These are phyloP conservation scores for Fusarium bactridioides DNA, from an alignment of 2,329 filamentous ascomycete species.

Conservation along the genomic window DNA sequence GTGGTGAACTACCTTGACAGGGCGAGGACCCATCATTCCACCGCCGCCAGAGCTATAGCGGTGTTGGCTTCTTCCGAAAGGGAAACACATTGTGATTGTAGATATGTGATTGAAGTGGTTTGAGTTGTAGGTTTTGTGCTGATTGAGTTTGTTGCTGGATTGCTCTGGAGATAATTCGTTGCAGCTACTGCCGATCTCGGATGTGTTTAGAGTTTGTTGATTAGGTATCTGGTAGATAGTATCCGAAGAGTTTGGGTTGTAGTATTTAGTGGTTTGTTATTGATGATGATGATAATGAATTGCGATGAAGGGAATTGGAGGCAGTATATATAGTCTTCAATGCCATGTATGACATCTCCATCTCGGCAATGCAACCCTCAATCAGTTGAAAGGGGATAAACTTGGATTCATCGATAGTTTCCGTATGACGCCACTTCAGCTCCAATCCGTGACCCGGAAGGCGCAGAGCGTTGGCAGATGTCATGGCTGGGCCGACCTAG, in stretches of 20 bases:
- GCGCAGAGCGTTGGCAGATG: constrained; percentile 16
- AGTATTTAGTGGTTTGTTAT: neutral
- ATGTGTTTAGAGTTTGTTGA: neutral
- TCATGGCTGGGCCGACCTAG: neutral
- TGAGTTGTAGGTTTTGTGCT: neutral
- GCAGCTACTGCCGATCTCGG: neutral
- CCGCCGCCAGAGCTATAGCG: neutral
- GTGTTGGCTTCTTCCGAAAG: constrained; percentile 1
- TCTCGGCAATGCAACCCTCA: neutral
- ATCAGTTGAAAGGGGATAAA: neutral
- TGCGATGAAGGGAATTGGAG: neutral
- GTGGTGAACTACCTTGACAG: constrained; percentile 11
- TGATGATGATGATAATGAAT: neutral
- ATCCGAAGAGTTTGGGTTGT: neutral
- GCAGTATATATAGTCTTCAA: neutral
- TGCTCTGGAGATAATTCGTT: neutral
- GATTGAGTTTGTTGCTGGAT: neutral
- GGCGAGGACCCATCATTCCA: constrained; percentile 13
- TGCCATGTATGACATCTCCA: neutral
- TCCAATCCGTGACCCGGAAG: neutral
- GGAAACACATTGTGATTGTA: constrained; percentile 6
- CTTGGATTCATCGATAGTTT: neutral
- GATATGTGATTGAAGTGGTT: neutral
- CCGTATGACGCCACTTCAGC: constrained; percentile 11
- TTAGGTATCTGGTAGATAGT: neutral